Base-by-base conservation (phyloP, 768 basidiomycete genomes). In the Hericium rajendrae region DNA sequence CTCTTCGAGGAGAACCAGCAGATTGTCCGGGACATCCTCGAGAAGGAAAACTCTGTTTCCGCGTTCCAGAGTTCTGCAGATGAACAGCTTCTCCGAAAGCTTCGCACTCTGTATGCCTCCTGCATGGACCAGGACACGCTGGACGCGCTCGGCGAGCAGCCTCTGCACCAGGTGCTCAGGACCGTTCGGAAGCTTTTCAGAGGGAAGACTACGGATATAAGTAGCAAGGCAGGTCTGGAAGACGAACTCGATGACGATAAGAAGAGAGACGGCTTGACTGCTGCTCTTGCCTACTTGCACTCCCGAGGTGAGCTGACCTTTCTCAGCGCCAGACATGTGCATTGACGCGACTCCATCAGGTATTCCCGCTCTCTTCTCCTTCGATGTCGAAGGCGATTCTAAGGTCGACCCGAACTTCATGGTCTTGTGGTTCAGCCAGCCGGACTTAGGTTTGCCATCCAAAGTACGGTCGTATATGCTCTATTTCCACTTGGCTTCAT, bases 321-420 rank as follows among this genome's bases (percentile, higher is more conserved):
- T 32, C 32, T 32, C 32, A 32, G 32, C 32, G 32, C 32, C 32
- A 32, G 32, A 32, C 8, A 8, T 32, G 32, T 32, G 32, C 8
- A 9, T 32, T 32, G 24, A 54, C 48, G 16, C 57, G 26, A 26
- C 51, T 10, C 54, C 28, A 12, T 60, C 9, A 94, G 93, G 85
- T 48, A 79, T 95, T 58, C 79, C 80, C 18, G 86, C 82, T 2
- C 70, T 97, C 12, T 90, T 97, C 65, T 74, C 77, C n/a, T 87
- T 93, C 62, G 75, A 74, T n/a, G 78, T 94, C 57, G 92, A 95
- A 58, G 94, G 94, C 32, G 94, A 97, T 68, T 80, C 83, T 22
- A 91, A 86, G 8, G 76, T 82, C 5, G 91, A 97, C 64, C 91
- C 94, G 0, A 91, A 94, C 64, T 74, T 77, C 52, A 92, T 95